Base-by-base conservation (phyloP, 1,139 yeast species). In the Casaregolazyma lundiana region DNA sequence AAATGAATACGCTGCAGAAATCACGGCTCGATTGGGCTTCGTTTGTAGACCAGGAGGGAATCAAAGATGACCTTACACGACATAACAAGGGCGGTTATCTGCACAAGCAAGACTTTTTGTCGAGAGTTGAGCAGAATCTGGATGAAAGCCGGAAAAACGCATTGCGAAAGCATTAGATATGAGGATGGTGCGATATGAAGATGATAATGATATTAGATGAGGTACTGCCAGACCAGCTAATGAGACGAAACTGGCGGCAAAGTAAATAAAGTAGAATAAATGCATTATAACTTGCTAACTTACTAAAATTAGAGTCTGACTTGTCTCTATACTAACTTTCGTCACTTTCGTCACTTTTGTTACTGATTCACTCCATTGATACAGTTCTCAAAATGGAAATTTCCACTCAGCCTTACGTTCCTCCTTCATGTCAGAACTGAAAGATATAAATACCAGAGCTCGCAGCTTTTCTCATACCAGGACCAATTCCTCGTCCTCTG, bases 11-110 rank as follows among this genome's bases (percentile, higher is more conserved):
- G 0, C 70, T 92, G 52, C 97, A 94, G 63, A 92, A 92, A 64
- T 86, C 96, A 2, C 74, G 95, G 51, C 73, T 92, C 49, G 98
- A 92, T 65, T 92, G 98, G 96, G 95, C 96, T 1, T 80, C 88
- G 50, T 90, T 86, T 68, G 97, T 94, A 17, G 97, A 92, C 65
- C 75, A 83, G 56, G 81, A 83, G 53, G 89, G 90, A 50, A 81
- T 94, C 48, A 75, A 78, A 46, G 96, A 88, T 54, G 98, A 92
- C 54, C 75, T 92, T 62, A 76, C 75, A 47, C 75, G 78, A 48
- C 85, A 84, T 61, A 90, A 89, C 64, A 80, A 78, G 64, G 72
- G 69, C 22, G 98, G 98, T 11, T 92, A 82, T 66, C 70, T 94
- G 61, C 95, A 88, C 54, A 88, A 81, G 62, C 97, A 92, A 63